Conservation (phyloP, 2,329 filamentous ascomycete species). For the Fusarium temperatum region DNA sequence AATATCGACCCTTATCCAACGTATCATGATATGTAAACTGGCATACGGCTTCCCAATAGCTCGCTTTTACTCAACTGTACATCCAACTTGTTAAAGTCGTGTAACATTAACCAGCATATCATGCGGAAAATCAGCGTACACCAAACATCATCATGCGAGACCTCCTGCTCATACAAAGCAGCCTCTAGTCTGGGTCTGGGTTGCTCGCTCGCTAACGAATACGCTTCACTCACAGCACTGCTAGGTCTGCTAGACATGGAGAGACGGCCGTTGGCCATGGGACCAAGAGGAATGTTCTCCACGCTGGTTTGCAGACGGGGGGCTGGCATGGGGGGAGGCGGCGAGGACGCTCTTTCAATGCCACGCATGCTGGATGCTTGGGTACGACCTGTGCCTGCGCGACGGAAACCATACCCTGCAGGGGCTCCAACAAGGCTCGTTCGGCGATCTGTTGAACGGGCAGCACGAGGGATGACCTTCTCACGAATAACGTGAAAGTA, state of each 20-base stretch:
- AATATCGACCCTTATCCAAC: not conserved
- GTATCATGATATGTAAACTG: slow-evolving; percentile 59
- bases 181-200: not conserved
- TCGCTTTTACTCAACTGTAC: slow-evolving; percentile 63
- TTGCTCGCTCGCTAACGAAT: slow-evolving; percentile 13
- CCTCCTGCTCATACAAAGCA: slow-evolving; percentile 37
- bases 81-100: slow-evolving; percentile 65
- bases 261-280: slow-evolving; percentile 8
- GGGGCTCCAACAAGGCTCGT: slow-evolving; percentile 37
- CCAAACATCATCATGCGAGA: slow-evolving; percentile 59
- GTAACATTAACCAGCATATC: slow-evolving; percentile 66
- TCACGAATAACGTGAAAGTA: slow-evolving; percentile 59
- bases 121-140: slow-evolving; percentile 64
- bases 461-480: slow-evolving; percentile 50
- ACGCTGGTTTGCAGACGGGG: slow-evolving; percentile 16
- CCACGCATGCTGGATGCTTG: slow-evolving; percentile 37
- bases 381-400: slow-evolving; percentile 34
- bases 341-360: slow-evolving; percentile 11
- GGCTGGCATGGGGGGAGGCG: slow-evolving; percentile 11
- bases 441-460: slow-evolving; percentile 41
- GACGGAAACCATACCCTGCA: slow-evolving; percentile 34
- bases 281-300: slow-evolving; percentile 12
- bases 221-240: slow-evolving; percentile 23
- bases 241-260: slow-evolving; percentile 17
- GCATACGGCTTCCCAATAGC: slow-evolving; percentile 62